A percentile compares a stretch with the other conserved stretches of the same genome.
These are phyloP conservation scores for Mycosarcoma maydis DNA, from an alignment of 1,284 basidiomycete genomes.

Conservation along the genomic window DNA sequence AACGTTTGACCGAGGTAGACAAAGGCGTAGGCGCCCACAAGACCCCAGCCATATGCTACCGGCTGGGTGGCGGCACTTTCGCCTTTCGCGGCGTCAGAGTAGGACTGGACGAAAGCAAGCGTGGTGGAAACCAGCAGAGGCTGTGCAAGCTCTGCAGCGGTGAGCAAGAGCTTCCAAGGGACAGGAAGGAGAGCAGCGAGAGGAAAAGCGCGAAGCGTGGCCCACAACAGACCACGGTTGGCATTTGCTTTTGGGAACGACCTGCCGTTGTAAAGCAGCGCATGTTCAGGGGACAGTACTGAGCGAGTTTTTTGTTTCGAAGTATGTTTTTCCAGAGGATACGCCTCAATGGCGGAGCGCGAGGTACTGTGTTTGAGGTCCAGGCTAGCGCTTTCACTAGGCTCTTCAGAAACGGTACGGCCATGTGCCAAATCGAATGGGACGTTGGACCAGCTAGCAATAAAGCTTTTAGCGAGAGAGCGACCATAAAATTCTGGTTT, in stretches of 20 bases:
- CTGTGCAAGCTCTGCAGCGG: constrained; percentile 44
- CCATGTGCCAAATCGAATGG: background rate
- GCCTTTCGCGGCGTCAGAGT: constrained; percentile 7
- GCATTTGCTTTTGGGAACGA: constrained; percentile 20
- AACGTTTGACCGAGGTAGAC: constrained; percentile 51
- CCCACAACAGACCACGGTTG: constrained; percentile 29
- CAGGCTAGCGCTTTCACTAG: background rate
- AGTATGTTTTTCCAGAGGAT: constrained; percentile 26
- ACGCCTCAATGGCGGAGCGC: constrained; percentile 15
- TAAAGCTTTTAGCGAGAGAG: constrained; percentile 22
- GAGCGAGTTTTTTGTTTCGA: background rate
- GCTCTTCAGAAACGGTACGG: background rate
- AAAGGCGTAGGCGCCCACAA: constrained; percentile 59
- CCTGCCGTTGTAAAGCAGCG: constrained; percentile 1
- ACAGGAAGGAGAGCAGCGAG: constrained; percentile 42
- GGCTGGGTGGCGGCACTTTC: constrained; percentile 34
- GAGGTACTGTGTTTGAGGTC: constrained; percentile 15
- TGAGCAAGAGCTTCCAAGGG: constrained; percentile 46
- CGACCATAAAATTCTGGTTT: constrained; percentile 35
- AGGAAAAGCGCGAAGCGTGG: constrained; percentile 46
- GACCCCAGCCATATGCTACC: constrained; percentile 55
- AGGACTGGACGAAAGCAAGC: constrained; percentile 54
- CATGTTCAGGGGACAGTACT: background rate
- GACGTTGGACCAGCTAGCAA: constrained; percentile 28
- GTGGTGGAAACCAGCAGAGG: constrained; percentile 56